These are phyloP conservation scores for Medicago truncatula DNA, from an alignment of 306 rosid genomes.

Conservation along the genomic window DNA sequence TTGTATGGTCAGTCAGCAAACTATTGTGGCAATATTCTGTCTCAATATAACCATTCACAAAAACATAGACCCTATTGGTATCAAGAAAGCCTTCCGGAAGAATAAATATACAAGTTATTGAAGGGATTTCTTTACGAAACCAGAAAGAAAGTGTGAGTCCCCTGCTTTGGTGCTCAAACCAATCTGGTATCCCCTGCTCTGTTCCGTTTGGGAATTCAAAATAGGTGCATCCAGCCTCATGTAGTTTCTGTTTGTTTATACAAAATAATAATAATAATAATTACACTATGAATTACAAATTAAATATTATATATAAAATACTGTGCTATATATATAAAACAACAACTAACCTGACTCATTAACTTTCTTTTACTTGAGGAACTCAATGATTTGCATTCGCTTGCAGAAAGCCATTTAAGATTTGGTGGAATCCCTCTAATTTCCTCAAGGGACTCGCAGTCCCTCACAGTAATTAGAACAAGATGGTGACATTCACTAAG, in stretches of 20 bases:
- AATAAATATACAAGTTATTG: too few species aligned
- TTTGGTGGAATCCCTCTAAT: conserved; percentile 30
- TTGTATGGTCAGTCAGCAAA: too few species aligned
- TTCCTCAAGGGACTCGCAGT: background rate
- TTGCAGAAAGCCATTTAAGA: background rate
- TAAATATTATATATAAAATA: background rate
- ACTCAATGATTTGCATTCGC: background rate
- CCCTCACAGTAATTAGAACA: background rate
- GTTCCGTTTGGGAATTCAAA: background rate
- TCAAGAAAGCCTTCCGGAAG: too few species aligned
- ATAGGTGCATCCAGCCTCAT: background rate
- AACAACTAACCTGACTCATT: conserved; percentile 1
- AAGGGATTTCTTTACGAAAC: too few species aligned
- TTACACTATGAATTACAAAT: background rate
- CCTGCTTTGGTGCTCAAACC: background rate
- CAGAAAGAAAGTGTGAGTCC: too few species aligned
- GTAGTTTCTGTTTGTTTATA: background rate
- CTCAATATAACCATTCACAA: too few species aligned
- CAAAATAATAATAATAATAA: background rate
- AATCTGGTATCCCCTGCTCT: background rate
- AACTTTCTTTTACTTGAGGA: conserved; percentile 5
- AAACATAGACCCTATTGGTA: too few species aligned
- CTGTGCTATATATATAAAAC: rapidly evolving
- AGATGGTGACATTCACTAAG: background rate
- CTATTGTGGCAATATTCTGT: too few species aligned